These are phyloP conservation scores for Physaria fendleri DNA, from an alignment of 345 rosid genomes.

Conservation along the genomic window DNA sequence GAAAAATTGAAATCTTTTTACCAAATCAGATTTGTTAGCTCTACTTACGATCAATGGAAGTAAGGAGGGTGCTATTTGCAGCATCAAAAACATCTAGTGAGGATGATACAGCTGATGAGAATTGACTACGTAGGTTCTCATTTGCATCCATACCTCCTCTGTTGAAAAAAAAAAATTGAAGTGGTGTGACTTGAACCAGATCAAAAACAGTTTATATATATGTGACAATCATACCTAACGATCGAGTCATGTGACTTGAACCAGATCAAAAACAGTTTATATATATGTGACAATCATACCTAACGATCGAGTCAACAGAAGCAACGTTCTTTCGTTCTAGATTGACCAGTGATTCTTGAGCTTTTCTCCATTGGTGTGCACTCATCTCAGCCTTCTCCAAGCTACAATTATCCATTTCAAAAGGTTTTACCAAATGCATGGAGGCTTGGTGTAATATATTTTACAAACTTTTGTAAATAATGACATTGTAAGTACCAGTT, in stretches of 20 bases:
- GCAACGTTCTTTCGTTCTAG: slow-evolving; percentile 75
- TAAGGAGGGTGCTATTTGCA: slow-evolving; percentile 55
- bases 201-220: neutral
- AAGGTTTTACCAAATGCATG: slow-evolving; percentile 21
- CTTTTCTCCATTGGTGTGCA: slow-evolving; percentile 76
- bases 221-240: slow-evolving; percentile 52
- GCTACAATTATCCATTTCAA: slow-evolving; percentile 37
- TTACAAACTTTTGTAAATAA: neutral
- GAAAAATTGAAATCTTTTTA: too few relatives aligned
- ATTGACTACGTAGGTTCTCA: slow-evolving; percentile 49
- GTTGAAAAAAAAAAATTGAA: slow-evolving; percentile 5
- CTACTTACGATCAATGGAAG: slow-evolving; percentile 76
- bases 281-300: slow-evolving; percentile 40
- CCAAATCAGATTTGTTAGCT: too few relatives aligned
- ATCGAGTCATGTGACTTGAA: too few relatives aligned
- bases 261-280: neutral
- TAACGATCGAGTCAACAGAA: slow-evolving; percentile 79
- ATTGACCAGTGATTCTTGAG: slow-evolving; percentile 75
- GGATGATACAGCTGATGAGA: slow-evolving; percentile 72
- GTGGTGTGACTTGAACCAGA: slow-evolving; percentile 1
- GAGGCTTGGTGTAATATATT: neutral
- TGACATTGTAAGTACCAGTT: slow-evolving; percentile 48
- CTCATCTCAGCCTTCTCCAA: slow-evolving; percentile 70
- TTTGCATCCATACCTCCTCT: slow-evolving; percentile 84
- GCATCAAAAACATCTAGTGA: slow-evolving; percentile 56